phyloP scores from a whole-genome alignment of 2,329 filamentous ascomycete genomes.

The Cercospora beticola region DNA sequence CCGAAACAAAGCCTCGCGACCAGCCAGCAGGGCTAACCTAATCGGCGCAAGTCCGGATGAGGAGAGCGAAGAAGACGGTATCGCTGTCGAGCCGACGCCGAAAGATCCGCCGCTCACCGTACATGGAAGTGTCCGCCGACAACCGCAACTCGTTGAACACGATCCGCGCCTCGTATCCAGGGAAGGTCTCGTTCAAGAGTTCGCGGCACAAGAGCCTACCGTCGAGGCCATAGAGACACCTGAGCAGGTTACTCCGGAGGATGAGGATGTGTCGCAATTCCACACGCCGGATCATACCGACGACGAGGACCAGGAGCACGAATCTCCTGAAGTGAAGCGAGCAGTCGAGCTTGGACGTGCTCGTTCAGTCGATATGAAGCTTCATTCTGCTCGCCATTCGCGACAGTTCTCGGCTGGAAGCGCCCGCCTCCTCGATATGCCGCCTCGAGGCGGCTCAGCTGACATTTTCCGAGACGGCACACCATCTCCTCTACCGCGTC shows the following conservation, averaged over 20 bases:
- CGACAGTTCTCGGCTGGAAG: slow-evolving; percentile 76
- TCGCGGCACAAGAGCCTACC: slow-evolving; percentile 40
- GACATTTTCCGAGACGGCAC: slow-evolving; percentile 15
- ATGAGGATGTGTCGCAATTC: slow-evolving; percentile 1
- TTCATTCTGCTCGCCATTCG: slow-evolving; percentile 52
- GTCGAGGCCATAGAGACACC: slow-evolving; percentile 27
- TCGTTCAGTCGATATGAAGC: slow-evolving; percentile 31
- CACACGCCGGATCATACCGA: slow-evolving; percentile 21
- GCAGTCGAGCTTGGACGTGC: slow-evolving; percentile 69
- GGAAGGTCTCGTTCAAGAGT: slow-evolving; percentile 59
- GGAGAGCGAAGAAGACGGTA: slow-evolving; percentile 28
- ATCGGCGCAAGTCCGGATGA: slow-evolving; percentile 52
- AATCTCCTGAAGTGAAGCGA: slow-evolving; percentile 51
- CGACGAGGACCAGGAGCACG: slow-evolving; percentile 24
- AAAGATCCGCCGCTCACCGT: slow-evolving; percentile 30
- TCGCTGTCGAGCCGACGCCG: slow-evolving; percentile 4
- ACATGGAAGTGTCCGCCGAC: slow-evolving; percentile 54
- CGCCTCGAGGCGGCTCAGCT: slow-evolving; percentile 9
- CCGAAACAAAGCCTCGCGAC: slow-evolving; percentile 15
- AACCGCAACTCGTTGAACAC: slow-evolving; percentile 65
- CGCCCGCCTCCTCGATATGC: slow-evolving; percentile 65
- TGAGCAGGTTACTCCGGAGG: slow-evolving; percentile 25
- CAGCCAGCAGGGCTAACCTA: slow-evolving; percentile 9
- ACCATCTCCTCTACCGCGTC: slow-evolving; percentile 9
- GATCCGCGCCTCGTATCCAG: slow-evolving; percentile 59